Conservation (phyloP, 768 basidiomycete species). For the Ephemerocybe angulata region DNA sequence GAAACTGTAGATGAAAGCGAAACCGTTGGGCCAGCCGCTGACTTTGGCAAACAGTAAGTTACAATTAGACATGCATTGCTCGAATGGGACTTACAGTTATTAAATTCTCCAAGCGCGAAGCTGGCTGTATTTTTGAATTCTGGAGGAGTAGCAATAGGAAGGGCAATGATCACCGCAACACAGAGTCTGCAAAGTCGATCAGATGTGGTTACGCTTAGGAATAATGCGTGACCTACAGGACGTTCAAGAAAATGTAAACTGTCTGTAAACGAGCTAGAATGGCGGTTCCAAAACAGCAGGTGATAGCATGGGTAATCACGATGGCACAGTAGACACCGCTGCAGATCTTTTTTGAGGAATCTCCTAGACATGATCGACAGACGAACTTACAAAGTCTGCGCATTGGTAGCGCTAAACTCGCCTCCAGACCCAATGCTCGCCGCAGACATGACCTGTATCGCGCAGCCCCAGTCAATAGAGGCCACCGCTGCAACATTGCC, state of each 20-base stretch:
- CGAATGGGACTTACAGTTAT: constrained; percentile 41
- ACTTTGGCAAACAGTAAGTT: constrained; percentile 26
- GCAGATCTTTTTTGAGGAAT: not conserved
- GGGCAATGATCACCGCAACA: constrained; percentile 62
- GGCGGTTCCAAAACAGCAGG: constrained; percentile 66
- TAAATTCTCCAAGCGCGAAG: constrained; percentile 60
- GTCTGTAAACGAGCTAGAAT: constrained; percentile 68
- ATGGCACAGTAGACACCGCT: constrained; percentile 67
- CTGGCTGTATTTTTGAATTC: constrained; percentile 57
- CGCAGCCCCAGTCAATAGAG: constrained; percentile 65
- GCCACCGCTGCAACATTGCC: constrained; percentile 48
- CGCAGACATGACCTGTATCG: constrained; percentile 63
- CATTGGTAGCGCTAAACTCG: constrained; percentile 38
- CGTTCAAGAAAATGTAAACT: constrained; percentile 66
- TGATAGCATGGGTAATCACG: constrained; percentile 54
- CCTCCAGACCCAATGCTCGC: constrained; percentile 50
- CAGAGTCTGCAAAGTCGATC: constrained; percentile 41
- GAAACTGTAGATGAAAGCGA: constrained; percentile 48
- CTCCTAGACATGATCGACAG: not conserved
- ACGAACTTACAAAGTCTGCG: constrained; percentile 40
- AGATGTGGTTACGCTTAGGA: not conserved
- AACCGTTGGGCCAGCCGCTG: constrained; percentile 56
- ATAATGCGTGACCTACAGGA: constrained; percentile 43
- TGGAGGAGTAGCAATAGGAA: constrained; percentile 60
- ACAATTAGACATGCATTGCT: not conserved